Evolutionary conservation across 371 early-diverging fungal genomes (phyloP).

Genomic region (Rhizopus stolonifer): DNA sequence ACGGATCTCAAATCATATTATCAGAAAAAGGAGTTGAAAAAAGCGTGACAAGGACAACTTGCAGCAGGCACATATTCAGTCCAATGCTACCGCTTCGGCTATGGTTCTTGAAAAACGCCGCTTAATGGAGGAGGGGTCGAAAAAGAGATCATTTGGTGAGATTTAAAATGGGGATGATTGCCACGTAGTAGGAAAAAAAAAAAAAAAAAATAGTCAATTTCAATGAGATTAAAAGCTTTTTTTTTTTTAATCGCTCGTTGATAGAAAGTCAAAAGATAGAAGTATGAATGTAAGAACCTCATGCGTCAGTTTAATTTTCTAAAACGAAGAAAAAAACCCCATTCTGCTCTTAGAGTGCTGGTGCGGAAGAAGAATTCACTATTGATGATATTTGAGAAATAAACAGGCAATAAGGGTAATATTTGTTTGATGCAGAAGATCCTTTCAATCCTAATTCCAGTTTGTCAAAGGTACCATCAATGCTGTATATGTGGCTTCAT

Average conservation of each 20-base stretch:
- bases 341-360: not conserved
- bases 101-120: slow-evolving; percentile 8
- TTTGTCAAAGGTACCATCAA: slow-evolving; percentile 11
- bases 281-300: not conserved
- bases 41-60: slow-evolving; percentile 5
- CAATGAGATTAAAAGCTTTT: not conserved
- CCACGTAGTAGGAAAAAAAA: not conserved
- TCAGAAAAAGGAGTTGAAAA: slow-evolving; percentile 10
- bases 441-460: slow-evolving; percentile 7
- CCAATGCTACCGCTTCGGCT: slow-evolving; percentile 5
- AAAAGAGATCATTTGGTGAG: slow-evolving; percentile 8
- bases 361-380: slow-evolving; percentile 5
- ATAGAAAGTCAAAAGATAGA: not conserved
- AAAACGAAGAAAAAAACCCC: slow-evolving; percentile 4
- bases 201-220: not conserved
- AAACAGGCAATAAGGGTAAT: slow-evolving; percentile 6
- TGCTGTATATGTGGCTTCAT: slow-evolving; percentile 1
- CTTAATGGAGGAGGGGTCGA: slow-evolving; percentile 6
- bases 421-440: slow-evolving; percentile 9
- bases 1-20: slow-evolving; percentile 1
- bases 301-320: not conserved
- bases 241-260: not conserved
- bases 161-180: slow-evolving; percentile 7
- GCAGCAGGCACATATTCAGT: not conserved
- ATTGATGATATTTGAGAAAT: slow-evolving; percentile 3